Base-by-base conservation (phyloP, 768 basidiomycete species). In the Tulasnella sp. region DNA sequence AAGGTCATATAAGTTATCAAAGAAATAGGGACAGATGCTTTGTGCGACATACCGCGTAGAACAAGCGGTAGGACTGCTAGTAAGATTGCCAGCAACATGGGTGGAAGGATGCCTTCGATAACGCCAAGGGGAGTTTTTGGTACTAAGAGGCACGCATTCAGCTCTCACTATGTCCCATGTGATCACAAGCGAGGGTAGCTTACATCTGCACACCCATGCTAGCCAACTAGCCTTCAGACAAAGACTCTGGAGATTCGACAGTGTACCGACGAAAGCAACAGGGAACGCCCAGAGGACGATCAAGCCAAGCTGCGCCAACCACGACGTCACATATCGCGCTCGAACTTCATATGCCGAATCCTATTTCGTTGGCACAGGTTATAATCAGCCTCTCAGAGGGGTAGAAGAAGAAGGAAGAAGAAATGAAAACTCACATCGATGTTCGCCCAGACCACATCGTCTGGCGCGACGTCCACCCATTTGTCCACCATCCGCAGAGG, bases 261-360 rank as follows among this genome's bases (percentile, higher is more conserved):
- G 69, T 2, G 78, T 74, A 64, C 84, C 84, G 61, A 85, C 79
- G 65, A 84, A 83, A 0, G 77, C 75, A 38, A 82, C 83, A 1
- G 85, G 84, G 67, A 84, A 79, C 1, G 78, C 73, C 84, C 84
- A 87, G 10, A 75, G 69, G 32, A 85, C 67, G 62, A 86, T 81
- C 17, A 86, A 70, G 4, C 78, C 85, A 24, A 78, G 64, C 1
- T 80, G 85, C 0, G 76, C 74, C 9, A 78, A 68, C 76, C 81
- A 84, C 0, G 80, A 81, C 1, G 76, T 70, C 13, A 77, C 70
- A 60, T 77, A 78, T 53, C 85, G 76, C 26, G 76, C 71, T 34
- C 78, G 77, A 68, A 76, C 77, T 68, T 83, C 81, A 64, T 78
- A 78, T 23, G 74, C 74, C 61, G 67, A 66, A 44, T 70, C 70